Base-by-base conservation (phyloP, 2,329 filamentous ascomycete species). In the Botryotinia narcissicola region DNA sequence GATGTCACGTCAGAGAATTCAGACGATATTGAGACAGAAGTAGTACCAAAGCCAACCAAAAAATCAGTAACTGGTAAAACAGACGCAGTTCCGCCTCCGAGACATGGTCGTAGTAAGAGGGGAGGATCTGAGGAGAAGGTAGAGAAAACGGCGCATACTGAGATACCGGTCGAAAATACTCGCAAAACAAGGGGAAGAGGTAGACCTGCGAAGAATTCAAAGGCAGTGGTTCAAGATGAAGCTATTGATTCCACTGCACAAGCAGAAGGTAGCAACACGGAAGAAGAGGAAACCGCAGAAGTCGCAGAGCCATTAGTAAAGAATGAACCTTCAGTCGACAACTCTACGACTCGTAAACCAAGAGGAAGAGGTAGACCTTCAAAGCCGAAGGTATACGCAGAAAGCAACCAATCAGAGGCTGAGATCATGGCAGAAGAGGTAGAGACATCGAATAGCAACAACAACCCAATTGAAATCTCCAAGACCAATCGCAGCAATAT, bases 101-200 rank as follows among this genome's bases (percentile, higher is more conserved):
- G 66, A 42, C 37, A 57, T 3, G 48, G 35, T 42, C 48, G 48
- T 18, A 68, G 16, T 16, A 42, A 42, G 20, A 51, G 18, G 40
- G 54, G 25, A 25, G 35, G 22, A 37, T 25, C 40, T 32, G 32
- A n/a, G 7, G 66, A 68, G 37, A 35, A 18, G 14, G 48, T n/a
- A 57, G 66, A 68, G 66, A 37, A 18, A 57, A 32, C 42, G 37
- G 66, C 66, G 66, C 66, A 68, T 42, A 32, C 20, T 57, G 66
- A 68, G 22, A 4, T 29, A 3, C 25, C n/a, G 12, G 35, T 42
- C 35, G 66, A 68, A 57, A 66, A 37, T n/a, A 48, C 18, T 25
- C 66, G 48, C 35, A 42, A 40, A 25, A 42, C 48, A 57, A 68
- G 66, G 20, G 37, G 20, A 42, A 40, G 66, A 57, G 48, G 48